These are phyloP conservation scores for Fusarium piperis DNA, from an alignment of 2,329 filamentous ascomycete species.

Conservation along the genomic window DNA sequence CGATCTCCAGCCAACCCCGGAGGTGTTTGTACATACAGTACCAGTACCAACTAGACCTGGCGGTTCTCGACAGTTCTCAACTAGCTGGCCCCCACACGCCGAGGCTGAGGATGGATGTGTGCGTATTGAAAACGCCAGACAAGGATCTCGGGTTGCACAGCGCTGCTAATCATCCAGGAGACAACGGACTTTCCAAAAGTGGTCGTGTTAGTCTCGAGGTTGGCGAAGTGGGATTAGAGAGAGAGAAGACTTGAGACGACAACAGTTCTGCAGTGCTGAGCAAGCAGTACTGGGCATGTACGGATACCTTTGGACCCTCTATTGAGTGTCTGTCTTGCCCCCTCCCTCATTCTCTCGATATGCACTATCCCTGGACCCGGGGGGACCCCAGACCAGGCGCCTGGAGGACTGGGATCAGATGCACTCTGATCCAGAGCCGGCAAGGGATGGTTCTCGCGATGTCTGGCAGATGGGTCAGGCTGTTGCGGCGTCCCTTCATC, in stretches of 20 bases:
- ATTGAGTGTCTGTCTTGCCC: background rate
- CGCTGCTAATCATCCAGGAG: conserved; percentile 21
- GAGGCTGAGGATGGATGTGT: conserved; percentile 20
- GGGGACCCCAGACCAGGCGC: conserved; percentile 9
- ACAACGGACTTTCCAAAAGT: conserved; percentile 11
- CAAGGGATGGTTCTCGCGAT: conserved; percentile 32
- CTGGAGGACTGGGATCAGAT: conserved; percentile 32
- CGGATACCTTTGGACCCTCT: background rate
- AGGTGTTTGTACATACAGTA: background rate
- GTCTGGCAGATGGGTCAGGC: conserved; percentile 10
- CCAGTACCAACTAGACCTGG: background rate
- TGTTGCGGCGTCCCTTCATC: conserved; percentile 17
- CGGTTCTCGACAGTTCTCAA: conserved; percentile 5
- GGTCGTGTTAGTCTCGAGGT: conserved; percentile 10
- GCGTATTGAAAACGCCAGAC: conserved; percentile 12
- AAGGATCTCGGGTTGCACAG: conserved; percentile 29
- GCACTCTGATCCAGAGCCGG: conserved; percentile 34
- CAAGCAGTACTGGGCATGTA: background rate
- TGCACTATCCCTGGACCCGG: conserved; percentile 19
- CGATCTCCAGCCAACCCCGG: conserved; percentile 4
- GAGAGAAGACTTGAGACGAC: conserved; percentile 11
- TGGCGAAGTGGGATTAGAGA: background rate
- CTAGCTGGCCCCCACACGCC: conserved; percentile 17
- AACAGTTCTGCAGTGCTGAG: conserved; percentile 12
- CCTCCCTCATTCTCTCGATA: conserved; percentile 6